Percentiles rank a stretch among this genome's conserved stretches.
These are phyloP conservation scores for Durotheca rogersii DNA, from an alignment of 495 filamentous ascomycete genomes.

Conservation along the genomic window DNA sequence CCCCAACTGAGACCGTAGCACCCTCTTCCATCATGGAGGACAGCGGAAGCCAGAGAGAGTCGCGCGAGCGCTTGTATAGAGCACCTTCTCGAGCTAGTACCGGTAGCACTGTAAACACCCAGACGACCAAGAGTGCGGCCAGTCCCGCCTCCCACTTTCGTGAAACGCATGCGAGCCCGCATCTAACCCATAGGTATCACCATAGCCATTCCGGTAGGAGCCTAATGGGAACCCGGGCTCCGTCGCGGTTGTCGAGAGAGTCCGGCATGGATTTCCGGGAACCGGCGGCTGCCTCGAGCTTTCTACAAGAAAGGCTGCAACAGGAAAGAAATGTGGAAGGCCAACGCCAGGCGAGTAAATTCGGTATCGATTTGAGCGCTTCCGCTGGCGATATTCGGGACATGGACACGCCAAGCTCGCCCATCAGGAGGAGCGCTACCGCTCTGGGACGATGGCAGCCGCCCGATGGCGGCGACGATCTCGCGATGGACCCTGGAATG, in stretches of 20 bases:
- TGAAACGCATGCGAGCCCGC: conserved; percentile 22
- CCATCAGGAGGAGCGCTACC: conserved; percentile 27
- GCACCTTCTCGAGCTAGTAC: conserved; percentile 45
- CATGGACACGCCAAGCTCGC: conserved; percentile 36
- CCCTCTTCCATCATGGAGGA: conserved; percentile 20
- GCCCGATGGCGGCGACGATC: conserved; percentile 35
- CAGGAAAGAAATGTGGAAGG: conserved; percentile 50
- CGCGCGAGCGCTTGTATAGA: conserved; percentile 37
- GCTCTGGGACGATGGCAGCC: conserved; percentile 38
- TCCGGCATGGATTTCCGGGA: conserved; percentile 31
- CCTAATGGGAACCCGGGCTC: conserved; percentile 24
- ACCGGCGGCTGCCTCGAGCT: conserved; percentile 40
- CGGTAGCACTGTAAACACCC: conserved; percentile 40
- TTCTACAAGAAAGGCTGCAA: conserved; percentile 54
- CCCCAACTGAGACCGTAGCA: background rate
- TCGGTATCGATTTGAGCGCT: conserved; percentile 36
- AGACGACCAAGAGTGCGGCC: conserved; percentile 38
- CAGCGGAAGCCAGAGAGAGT: conserved; percentile 18
- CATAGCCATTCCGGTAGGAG: conserved; percentile 27
- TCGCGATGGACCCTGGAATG: conserved; percentile 44
- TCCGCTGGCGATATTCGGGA: conserved; percentile 29
- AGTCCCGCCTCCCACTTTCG: conserved; percentile 38
- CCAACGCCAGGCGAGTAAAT: conserved; percentile 41
- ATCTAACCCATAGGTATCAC: conserved; percentile 35
- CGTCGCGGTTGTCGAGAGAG: conserved; percentile 38